Percentiles rank a stretch among this genome's conserved stretches.
phyloP scores from a whole-genome alignment of 495 filamentous ascomycete species.

The Talaromyces adpressus region DNA sequence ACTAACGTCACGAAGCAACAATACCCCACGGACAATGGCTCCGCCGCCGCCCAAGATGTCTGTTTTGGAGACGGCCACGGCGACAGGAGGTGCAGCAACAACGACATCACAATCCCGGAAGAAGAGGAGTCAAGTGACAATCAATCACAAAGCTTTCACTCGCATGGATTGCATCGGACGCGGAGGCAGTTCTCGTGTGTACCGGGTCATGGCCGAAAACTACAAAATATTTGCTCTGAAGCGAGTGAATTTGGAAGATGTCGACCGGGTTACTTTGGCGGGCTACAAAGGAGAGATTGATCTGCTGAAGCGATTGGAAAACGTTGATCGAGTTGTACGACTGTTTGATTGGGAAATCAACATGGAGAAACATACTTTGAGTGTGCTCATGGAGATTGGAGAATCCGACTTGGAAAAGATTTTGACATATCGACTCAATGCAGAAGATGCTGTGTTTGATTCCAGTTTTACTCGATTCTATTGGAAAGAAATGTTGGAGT shows the following conservation, averaged over 20 bases:
- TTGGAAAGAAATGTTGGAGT: slow-evolving; percentile 99
- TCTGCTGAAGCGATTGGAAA: slow-evolving; percentile 69
- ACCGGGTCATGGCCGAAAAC: slow-evolving; percentile 95
- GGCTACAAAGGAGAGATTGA: slow-evolving; percentile 98
- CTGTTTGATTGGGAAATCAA: slow-evolving; percentile 93
- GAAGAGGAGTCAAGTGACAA: slow-evolving; percentile 69
- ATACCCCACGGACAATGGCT: slow-evolving; percentile 78
- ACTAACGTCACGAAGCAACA: slow-evolving; percentile 64
- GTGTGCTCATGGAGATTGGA: slow-evolving; percentile 95
- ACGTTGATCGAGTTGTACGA: slow-evolving; percentile 81
- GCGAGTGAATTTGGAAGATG: slow-evolving; percentile 80
- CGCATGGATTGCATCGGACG: slow-evolving; percentile 84
- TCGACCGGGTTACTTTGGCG: slow-evolving; percentile 72
- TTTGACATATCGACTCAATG: slow-evolving; percentile 62
- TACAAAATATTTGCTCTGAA: slow-evolving; percentile 92
- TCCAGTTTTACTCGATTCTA: slow-evolving; percentile 88
- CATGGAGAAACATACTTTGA: slow-evolving; percentile 75
- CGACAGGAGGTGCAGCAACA: slow-evolving; percentile 70
- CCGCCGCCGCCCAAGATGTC: slow-evolving; percentile 92
- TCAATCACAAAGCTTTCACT: slow-evolving; percentile 88
- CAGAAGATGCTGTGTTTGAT: slow-evolving; percentile 72
- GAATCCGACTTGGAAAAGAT: slow-evolving; percentile 92
- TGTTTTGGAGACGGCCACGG: slow-evolving; percentile 83
- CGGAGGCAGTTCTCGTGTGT: slow-evolving; percentile 88
- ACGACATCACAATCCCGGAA: slow-evolving; percentile 61